A percentile compares a stretch with the other conserved stretches of the same genome.
phyloP scores from a whole-genome alignment of 441 rosid species.

The Mallotus japonicus region DNA sequence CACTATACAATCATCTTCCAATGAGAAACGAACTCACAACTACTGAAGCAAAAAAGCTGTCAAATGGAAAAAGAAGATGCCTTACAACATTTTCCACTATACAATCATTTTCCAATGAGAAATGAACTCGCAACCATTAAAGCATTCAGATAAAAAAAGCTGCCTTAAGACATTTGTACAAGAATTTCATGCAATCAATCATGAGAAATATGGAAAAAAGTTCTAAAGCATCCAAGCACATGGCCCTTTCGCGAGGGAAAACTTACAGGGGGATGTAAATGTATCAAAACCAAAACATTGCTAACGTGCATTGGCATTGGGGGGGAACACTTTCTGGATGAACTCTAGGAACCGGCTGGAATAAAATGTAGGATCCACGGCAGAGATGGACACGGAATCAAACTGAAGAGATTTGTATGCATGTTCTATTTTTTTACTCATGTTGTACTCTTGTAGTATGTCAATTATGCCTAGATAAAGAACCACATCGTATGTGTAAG shows the following conservation, averaged over 20 bases:
- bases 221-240: slow-evolving; percentile 5
- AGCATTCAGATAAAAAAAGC: neutral
- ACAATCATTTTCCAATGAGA: no score
- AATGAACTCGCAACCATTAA: no score
- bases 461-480: slow-evolving; percentile 91
- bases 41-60: neutral
- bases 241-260: neutral
- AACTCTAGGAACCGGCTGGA: slow-evolving; percentile 81
- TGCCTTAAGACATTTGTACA: slow-evolving; percentile 1
- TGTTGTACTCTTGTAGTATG: slow-evolving; percentile 88
- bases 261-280: neutral
- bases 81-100: neutral
- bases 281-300: slow-evolving; percentile 6
- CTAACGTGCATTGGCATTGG: slow-evolving; percentile 30
- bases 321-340: slow-evolving; percentile 74
- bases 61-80: neutral
- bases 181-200: slow-evolving; percentile 4
- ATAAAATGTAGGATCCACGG: slow-evolving; percentile 86
- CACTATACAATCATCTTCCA: no score
- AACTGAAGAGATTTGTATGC: slow-evolving; percentile 92
- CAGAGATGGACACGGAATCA: slow-evolving; percentile 81
- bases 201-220: neutral
- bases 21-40: no score
- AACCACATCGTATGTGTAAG: slow-evolving; percentile 76
- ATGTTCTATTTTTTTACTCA: slow-evolving; percentile 85